These are phyloP conservation scores for Diddensiella transvaalensis DNA, from an alignment of 805 yeast genomes.

Conservation along the genomic window DNA sequence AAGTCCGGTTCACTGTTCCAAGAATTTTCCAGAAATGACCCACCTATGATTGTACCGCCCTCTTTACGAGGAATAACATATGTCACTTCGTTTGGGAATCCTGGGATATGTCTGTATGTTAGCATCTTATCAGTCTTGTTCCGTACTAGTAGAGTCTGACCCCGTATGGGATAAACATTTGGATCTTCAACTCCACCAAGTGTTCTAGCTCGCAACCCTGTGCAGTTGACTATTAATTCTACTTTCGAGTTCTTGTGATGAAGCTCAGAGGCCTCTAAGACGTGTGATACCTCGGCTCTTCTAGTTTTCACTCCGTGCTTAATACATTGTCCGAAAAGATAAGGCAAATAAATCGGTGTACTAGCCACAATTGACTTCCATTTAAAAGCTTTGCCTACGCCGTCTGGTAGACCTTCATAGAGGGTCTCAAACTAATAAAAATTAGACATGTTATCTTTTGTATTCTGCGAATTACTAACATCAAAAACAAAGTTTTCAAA, in stretches of 20 bases:
- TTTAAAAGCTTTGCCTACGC: constrained; percentile 1
- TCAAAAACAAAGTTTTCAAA: neutral
- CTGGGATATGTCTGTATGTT: neutral
- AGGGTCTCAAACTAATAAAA: constrained; percentile 1
- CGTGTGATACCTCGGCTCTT: neutral
- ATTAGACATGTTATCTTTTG: neutral
- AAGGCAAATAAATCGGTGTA: constrained; percentile 1
- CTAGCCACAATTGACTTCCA: constrained; percentile 5
- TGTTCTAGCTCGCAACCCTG: constrained; percentile 65
- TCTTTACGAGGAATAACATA: constrained; percentile 3
- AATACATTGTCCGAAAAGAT: constrained; percentile 2
- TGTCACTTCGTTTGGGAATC: neutral
- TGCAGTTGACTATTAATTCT: constrained; percentile 50
- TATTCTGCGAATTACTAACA: neutral
- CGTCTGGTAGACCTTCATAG: constrained; percentile 1
- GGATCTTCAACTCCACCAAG: constrained; percentile 37
- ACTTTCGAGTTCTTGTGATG: neutral
- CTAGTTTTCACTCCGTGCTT: neutral
- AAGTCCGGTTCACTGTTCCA: neutral
- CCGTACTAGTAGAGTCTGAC: constrained; percentile 5
- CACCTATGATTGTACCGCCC: constrained; percentile 5
- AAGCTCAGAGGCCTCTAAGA: neutral
- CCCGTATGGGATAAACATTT: constrained; percentile 2
- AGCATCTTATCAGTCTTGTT: neutral
- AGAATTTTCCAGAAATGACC: neutral